Base-by-base conservation (phyloP, 2,329 filamentous ascomycete genomes). In the Venturia aucupariae region DNA sequence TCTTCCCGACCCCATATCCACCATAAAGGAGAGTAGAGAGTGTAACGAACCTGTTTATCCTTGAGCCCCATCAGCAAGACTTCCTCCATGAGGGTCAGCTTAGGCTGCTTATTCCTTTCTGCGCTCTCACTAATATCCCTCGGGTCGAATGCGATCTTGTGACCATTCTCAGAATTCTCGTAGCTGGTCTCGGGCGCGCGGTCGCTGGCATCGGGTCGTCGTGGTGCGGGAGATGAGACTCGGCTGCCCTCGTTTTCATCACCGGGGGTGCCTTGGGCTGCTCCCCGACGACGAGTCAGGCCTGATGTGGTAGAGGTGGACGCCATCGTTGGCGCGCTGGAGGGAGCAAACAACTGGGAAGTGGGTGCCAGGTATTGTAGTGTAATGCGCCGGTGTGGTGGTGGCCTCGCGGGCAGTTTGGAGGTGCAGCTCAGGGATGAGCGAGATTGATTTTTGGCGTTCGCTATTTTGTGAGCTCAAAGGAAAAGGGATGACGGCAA, bases 11-110 rank as follows among this genome's bases (percentile, higher is more conserved):
- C 10, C 30, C 19, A 11, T 48, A 13, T 51, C 22, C 22, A 19
- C 35, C 35, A 38, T 17, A 1, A 1, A n/a, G 15, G 15, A 30
- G 3, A 44, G 6, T 60, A 60, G 15, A 42, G 5, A 27, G 10
- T 17, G 24, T 38, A 42, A 73, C 82, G 74, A 80, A 96, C 92
- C 86, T 99, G 94, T 81, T 97, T 99, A 79, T 99, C 94, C 80
- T 99, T 99, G 72, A 99, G 80, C 13, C 94, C 94, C 78, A 99
- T 85, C 72, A 99, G 82, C 73, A 99, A 82, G 64, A 99, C 89
- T 79, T 99, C 94, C 80, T 99, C 94, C 94, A 99, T 99, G 75
- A 99, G 81, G 46, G 94, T 99, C 75, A 99, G 81, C 82, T 97
- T 99, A 60, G 94, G 94, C 81, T 97, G 93, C 81, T 97, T 97